A percentile compares a stretch with the other conserved stretches of the same genome.
These are phyloP conservation scores for Spathaspora sp. DNA, from an alignment of 1,139 yeast species.

Conservation along the genomic window DNA sequence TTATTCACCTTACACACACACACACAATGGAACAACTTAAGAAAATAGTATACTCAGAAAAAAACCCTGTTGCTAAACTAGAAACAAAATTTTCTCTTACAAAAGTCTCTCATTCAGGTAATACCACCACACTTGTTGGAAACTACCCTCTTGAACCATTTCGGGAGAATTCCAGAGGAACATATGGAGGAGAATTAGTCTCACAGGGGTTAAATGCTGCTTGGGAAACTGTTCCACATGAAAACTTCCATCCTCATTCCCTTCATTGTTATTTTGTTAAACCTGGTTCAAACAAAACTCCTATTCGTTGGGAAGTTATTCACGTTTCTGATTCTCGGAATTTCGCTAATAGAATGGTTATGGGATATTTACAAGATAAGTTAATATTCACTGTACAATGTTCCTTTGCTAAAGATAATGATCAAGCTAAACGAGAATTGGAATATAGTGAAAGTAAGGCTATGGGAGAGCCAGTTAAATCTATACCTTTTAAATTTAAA, in stretches of 20 bases:
- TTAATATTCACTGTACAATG: constrained; percentile 35
- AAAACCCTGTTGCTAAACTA: constrained; percentile 13
- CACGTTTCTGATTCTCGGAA: constrained; percentile 34
- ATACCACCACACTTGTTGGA: constrained; percentile 19
- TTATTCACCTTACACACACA: background rate
- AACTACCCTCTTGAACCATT: constrained; percentile 39
- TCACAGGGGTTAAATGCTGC: constrained; percentile 38
- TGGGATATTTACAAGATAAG: constrained; percentile 34
- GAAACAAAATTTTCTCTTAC: constrained; percentile 10
- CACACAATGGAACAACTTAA: constrained; percentile 11
- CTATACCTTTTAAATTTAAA: constrained; percentile 32
- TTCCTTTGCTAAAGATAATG: constrained; percentile 35
- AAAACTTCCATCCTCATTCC: constrained; percentile 37
- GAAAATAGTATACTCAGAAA: constrained; percentile 11
- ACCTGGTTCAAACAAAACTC: constrained; percentile 32
- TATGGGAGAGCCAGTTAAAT: constrained; percentile 14
- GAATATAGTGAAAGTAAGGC: constrained; percentile 10
- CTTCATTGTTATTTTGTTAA: constrained; percentile 41
- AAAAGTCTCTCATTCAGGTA: constrained; percentile 7
- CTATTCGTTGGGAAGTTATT: constrained; percentile 37
- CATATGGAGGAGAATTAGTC: constrained; percentile 44
- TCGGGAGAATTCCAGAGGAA: constrained; percentile 32
- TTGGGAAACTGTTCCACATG: constrained; percentile 31
- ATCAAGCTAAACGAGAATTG: constrained; percentile 16
- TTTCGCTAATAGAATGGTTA: constrained; percentile 35